Evolutionary conservation across 2,329 filamentous ascomycete genomes (phyloP).

Genomic region (Plenodomus tracheiphilus): DNA sequence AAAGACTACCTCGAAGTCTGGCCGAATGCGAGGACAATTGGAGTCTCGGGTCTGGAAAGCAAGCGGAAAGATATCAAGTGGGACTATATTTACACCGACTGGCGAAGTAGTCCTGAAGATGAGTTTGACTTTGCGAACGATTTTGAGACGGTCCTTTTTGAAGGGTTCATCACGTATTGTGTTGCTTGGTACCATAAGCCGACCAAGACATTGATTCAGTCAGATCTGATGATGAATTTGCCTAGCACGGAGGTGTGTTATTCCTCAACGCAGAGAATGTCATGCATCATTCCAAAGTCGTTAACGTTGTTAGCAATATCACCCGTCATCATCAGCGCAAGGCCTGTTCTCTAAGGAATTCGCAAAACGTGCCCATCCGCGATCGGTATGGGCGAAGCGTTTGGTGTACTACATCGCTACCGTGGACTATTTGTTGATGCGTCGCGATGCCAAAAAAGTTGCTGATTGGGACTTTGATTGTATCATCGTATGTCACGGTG

Average conservation of each 20-base stretch:
- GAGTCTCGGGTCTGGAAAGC: slow-evolving; percentile 10
- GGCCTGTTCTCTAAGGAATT: slow-evolving; percentile 12
- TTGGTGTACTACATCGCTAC: slow-evolving; percentile 16
- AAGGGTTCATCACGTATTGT: slow-evolving; percentile 19
- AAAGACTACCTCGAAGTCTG: slow-evolving; percentile 9
- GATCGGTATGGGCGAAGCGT: slow-evolving; percentile 15
- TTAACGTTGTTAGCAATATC: slow-evolving; percentile 23
- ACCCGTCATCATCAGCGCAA: slow-evolving; percentile 9
- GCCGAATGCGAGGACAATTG: slow-evolving; percentile 15
- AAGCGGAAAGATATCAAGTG: slow-evolving; percentile 18
- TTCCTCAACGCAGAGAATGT: too few species aligned
- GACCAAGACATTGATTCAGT: slow-evolving; percentile 13
- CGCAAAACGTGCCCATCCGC: slow-evolving; percentile 14
- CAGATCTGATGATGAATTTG: slow-evolving; percentile 20
- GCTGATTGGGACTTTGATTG: slow-evolving; percentile 17
- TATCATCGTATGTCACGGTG: slow-evolving; percentile 19
- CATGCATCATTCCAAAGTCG: too few species aligned
- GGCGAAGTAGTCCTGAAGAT: slow-evolving; percentile 13
- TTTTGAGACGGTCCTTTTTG: slow-evolving; percentile 18
- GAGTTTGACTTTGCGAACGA: slow-evolving; percentile 14
- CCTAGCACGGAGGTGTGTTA: slow-evolving; percentile 19
- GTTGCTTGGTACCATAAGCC: slow-evolving; percentile 21
- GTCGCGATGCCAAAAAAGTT: slow-evolving; percentile 15
- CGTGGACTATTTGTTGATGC: slow-evolving; percentile 14
- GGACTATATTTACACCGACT: slow-evolving; percentile 15